A percentile compares a stretch with the other conserved stretches of the same genome.
phyloP scores from a whole-genome alignment of 108 stramenopile species.

The Skeletonema potamos region DNA sequence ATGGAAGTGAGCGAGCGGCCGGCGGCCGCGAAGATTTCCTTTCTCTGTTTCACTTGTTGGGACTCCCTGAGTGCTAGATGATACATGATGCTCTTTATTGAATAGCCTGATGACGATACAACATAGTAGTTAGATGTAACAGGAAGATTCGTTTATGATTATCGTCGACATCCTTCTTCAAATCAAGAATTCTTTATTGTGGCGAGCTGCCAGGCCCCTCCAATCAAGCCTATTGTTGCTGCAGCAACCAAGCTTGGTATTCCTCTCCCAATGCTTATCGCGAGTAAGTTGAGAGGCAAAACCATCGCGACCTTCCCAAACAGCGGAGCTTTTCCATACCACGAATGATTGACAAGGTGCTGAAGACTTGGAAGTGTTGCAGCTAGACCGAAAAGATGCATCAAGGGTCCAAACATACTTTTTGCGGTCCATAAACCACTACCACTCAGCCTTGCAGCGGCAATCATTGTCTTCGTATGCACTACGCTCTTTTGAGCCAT shows the following conservation, averaged over 20 bases:
- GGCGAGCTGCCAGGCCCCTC: slow-evolving; percentile 40
- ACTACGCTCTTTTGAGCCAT: slow-evolving; percentile 55
- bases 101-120: no score
- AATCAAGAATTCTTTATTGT: not conserved
- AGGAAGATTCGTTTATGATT: no score
- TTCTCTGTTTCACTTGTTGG: no score
- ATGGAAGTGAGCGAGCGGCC: no score
- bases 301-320: slow-evolving; percentile 20
- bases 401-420: slow-evolving; percentile 49
- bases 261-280: slow-evolving; percentile 58
- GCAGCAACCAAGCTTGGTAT: slow-evolving; percentile 60
- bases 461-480: slow-evolving; percentile 41
- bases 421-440: slow-evolving; percentile 70
- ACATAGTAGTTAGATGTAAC: no score
- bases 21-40: no score
- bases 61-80: no score
- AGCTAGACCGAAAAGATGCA: slow-evolving; percentile 56
- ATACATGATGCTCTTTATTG: no score
- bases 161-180: not conserved
- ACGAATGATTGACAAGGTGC: slow-evolving; percentile 39
- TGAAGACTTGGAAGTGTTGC: slow-evolving; percentile 59
- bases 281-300: slow-evolving; percentile 60
- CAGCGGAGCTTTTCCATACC: slow-evolving; percentile 35
- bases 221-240: slow-evolving; percentile 49
- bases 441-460: slow-evolving; percentile 55